Conservation (phyloP, 371 early-diverging fungal species). For the Fennellomyces sp. region DNA sequence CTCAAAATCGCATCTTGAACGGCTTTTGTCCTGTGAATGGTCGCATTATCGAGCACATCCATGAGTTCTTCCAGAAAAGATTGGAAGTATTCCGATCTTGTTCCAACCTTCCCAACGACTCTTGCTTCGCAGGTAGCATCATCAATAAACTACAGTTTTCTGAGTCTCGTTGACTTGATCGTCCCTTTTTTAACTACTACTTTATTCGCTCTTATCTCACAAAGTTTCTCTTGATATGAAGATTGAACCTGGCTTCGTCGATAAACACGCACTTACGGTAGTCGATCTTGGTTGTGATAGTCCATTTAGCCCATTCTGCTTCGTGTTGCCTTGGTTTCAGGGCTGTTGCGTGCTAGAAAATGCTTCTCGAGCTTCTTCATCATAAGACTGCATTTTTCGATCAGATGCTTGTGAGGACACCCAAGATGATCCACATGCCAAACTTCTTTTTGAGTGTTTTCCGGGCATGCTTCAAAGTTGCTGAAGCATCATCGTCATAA, state of each 20-base stretch:
- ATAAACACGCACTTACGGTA: slow-evolving; percentile 6
- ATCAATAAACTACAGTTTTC: not conserved
- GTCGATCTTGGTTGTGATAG: not conserved
- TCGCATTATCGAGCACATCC: slow-evolving; percentile 1
- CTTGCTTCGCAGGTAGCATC: not conserved
- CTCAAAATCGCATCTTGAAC: not conserved
- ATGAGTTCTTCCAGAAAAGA: slow-evolving; percentile 4
- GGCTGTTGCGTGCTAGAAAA: not conserved
- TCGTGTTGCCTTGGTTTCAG: not conserved
- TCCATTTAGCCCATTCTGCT: not conserved
- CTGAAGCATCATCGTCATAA: not conserved
- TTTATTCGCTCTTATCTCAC: not conserved
- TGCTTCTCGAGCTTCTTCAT: not conserved
- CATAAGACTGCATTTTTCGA: not conserved
- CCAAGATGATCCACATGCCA: not conserved
- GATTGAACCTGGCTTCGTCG: slow-evolving; percentile 4
- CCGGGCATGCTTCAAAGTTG: not conserved
- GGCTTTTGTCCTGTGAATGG: not conserved
- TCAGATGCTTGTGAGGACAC: not conserved
- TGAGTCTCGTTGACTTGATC: not conserved
- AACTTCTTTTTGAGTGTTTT: not conserved
- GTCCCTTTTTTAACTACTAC: not conserved
- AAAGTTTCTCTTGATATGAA: not conserved
- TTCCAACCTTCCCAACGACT: not conserved
- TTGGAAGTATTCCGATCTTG: not conserved